Conservation (phyloP, 257 asterid genomes). For the Petunia axillaris region DNA sequence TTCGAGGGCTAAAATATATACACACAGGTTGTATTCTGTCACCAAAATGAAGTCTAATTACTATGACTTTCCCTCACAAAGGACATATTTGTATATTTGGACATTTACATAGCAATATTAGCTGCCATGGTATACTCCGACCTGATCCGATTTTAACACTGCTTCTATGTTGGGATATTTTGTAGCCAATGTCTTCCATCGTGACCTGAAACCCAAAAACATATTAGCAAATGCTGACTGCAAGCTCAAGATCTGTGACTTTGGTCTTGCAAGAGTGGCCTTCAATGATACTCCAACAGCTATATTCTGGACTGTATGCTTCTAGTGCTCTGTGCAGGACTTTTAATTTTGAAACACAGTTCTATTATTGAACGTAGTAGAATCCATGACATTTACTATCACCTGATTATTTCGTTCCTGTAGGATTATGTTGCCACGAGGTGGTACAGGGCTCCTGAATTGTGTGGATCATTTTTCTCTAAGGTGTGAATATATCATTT, state of each 20-base stretch:
- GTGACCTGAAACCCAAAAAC: conserved; percentile 86
- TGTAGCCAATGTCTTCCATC: conserved; percentile 88
- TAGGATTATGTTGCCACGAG: conserved; percentile 98
- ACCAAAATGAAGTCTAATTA: not conserved
- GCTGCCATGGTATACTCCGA: not conserved
- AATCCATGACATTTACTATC: not conserved
- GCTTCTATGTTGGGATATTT: conserved; percentile 18
- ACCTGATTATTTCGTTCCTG: conserved; percentile 25
- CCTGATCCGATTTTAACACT: not conserved
- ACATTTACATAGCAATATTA: not conserved
- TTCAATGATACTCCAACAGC: conserved; percentile 93
- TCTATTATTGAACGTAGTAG: not conserved
- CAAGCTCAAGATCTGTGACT: conserved; percentile 84
- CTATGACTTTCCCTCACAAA: not conserved
- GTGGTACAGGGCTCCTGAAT: conserved; percentile 97
- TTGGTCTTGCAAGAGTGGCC: conserved; percentile 93
- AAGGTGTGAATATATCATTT: conserved; percentile 55
- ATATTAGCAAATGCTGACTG: conserved; percentile 93
- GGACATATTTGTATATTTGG: not conserved
- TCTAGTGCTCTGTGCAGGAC: not conserved
- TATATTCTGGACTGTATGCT: conserved; percentile 85
- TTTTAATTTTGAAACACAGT: not conserved
- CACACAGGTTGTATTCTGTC: conserved; percentile 66
- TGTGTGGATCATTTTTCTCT: conserved; percentile 98
- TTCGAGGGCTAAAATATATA: conserved; percentile 84